Percentiles rank a stretch among this genome's conserved stretches.
These are phyloP conservation scores for Penicillium lagena DNA, from an alignment of 495 filamentous ascomycete genomes.

Conservation along the genomic window DNA sequence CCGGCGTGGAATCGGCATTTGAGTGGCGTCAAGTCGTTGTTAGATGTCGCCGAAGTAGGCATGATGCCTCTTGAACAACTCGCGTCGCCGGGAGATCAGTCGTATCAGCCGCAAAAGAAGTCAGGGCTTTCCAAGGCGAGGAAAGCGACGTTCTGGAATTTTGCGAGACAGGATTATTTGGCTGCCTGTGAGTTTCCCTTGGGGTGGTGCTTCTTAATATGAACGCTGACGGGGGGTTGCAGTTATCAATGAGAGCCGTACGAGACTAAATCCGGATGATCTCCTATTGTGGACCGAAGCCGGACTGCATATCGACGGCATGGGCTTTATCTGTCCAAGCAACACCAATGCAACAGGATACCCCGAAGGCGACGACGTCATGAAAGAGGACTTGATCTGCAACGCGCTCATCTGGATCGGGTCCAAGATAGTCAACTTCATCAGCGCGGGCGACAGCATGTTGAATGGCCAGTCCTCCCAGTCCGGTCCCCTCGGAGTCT, in stretches of 20 bases:
- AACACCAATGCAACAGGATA: constrained; percentile 40
- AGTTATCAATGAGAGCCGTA: constrained; percentile 58
- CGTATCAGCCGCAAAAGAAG: constrained; percentile 23
- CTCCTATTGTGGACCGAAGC: constrained; percentile 55
- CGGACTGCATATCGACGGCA: constrained; percentile 49
- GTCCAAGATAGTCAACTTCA: constrained; percentile 57
- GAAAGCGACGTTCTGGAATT: constrained; percentile 59
- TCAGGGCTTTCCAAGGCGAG: constrained; percentile 46
- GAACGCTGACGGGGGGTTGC: constrained; percentile 1
- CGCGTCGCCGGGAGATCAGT: constrained; percentile 27
- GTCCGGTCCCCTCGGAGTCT: constrained; percentile 37
- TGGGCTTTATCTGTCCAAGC: constrained; percentile 48
- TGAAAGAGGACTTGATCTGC: constrained; percentile 56
- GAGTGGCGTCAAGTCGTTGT: constrained; percentile 55
- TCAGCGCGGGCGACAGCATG: constrained; percentile 46
- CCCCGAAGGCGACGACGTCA: constrained; percentile 40
- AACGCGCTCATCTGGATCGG: constrained; percentile 60
- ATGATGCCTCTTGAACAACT: constrained; percentile 51
- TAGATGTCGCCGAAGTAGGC: constrained; percentile 58
- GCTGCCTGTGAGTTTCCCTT: constrained; percentile 47
- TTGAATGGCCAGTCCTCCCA: constrained; percentile 24
- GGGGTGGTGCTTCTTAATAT: neutral
- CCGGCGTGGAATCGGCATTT: constrained; percentile 59
- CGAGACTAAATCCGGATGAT: constrained; percentile 56
- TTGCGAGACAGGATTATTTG: constrained; percentile 59